Conservation (phyloP, 2,329 filamentous ascomycete genomes). For the Colletotrichum tamarilloi region DNA sequence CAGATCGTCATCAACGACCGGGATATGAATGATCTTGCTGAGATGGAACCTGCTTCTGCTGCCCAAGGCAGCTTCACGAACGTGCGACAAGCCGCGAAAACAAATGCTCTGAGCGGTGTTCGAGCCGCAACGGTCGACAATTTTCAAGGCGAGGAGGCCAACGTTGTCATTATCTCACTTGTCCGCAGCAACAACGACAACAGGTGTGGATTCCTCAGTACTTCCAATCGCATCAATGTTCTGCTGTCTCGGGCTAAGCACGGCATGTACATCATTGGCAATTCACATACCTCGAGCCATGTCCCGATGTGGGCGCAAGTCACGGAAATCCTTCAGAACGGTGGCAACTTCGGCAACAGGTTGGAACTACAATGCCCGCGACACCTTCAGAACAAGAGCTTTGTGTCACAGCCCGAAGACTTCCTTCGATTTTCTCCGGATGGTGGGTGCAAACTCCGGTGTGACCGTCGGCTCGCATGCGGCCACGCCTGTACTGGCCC, state of each 20-base stretch:
- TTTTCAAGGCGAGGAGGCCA: slow-evolving; percentile 82
- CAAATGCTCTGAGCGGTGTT: slow-evolving; percentile 58
- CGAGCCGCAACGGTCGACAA: slow-evolving; percentile 77
- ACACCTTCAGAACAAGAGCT: slow-evolving; percentile 64
- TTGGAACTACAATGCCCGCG: slow-evolving; percentile 70
- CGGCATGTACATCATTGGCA: slow-evolving; percentile 79
- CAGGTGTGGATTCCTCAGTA: slow-evolving; percentile 73
- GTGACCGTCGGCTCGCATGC: slow-evolving; percentile 59
- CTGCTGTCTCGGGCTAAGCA: slow-evolving; percentile 74
- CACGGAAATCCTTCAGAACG: slow-evolving; percentile 58
- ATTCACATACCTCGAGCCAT: slow-evolving; percentile 65
- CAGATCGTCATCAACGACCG: slow-evolving; percentile 73
- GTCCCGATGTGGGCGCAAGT: slow-evolving; percentile 75
- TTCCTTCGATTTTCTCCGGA: slow-evolving; percentile 69
- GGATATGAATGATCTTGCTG: slow-evolving; percentile 66
- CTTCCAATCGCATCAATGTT: slow-evolving; percentile 76
- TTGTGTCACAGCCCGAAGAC: slow-evolving; percentile 64
- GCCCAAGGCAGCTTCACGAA: not conserved
- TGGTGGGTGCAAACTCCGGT: slow-evolving; percentile 67
- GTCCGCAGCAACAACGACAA: slow-evolving; percentile 73
- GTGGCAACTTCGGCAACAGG: slow-evolving; percentile 58
- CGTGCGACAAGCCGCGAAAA: slow-evolving; percentile 26
- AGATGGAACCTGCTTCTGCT: slow-evolving; percentile 44
- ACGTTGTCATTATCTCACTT: slow-evolving; percentile 76
- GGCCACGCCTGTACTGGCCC: slow-evolving; percentile 58